phyloP scores from a whole-genome alignment of 495 filamentous ascomycete species.

The Aspergillus panamensis region DNA sequence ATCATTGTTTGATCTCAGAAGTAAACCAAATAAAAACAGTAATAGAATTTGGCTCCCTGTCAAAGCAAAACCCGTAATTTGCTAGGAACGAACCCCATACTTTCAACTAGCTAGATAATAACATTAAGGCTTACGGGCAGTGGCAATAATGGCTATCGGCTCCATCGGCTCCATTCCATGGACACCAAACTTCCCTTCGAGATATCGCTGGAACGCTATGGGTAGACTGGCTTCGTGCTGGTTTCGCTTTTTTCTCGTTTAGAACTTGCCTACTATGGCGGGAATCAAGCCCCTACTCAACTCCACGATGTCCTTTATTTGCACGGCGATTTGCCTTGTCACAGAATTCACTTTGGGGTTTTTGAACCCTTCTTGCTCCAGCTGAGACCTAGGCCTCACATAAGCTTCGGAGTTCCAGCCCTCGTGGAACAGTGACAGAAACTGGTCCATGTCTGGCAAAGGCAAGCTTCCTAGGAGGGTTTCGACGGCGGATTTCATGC shows the following conservation, averaged over 20 bases:
- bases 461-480: slow-evolving; percentile 27
- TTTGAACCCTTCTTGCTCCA: slow-evolving; percentile 30
- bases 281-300: slow-evolving; percentile 30
- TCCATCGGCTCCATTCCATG: slow-evolving; percentile 30
- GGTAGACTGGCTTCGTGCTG: slow-evolving; percentile 22
- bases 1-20: neutral
- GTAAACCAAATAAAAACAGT: too few species aligned
- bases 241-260: slow-evolving; percentile 34
- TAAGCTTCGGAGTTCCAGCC: slow-evolving; percentile 32
- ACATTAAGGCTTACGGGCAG: slow-evolving; percentile 25
- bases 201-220: slow-evolving; percentile 28
- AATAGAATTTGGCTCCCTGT: too few species aligned
- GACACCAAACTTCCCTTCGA: slow-evolving; percentile 31
- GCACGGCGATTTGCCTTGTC: slow-evolving; percentile 19
- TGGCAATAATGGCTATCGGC: slow-evolving; percentile 36
- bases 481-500: slow-evolving; percentile 24
- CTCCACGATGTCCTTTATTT: slow-evolving; percentile 29
- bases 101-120: slow-evolving; percentile 1
- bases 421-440: slow-evolving; percentile 23
- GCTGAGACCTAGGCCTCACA: slow-evolving; percentile 30
- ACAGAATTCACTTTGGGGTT: slow-evolving; percentile 29
- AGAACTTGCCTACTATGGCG: slow-evolving; percentile 26
- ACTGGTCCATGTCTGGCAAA: slow-evolving; percentile 29
- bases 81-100: neutral
- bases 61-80: too few species aligned